These are phyloP conservation scores for Mortierella sp. DNA, from an alignment of 371 early-diverging fungal genomes.

Conservation along the genomic window DNA sequence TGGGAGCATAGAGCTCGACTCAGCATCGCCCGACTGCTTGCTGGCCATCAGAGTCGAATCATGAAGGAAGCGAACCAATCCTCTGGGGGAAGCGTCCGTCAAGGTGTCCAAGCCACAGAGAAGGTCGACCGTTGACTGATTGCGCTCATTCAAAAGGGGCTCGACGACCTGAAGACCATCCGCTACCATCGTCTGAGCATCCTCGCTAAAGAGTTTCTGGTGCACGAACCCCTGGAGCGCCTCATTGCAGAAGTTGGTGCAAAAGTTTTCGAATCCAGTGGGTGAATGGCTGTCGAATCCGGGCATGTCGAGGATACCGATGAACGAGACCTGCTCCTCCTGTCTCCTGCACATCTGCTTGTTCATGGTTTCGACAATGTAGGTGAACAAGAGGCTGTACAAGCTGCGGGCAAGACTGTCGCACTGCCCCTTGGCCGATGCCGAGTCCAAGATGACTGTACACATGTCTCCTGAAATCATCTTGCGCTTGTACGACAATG, in stretches of 20 bases:
- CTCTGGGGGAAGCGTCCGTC: constrained; percentile 68
- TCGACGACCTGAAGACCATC: constrained; percentile 71
- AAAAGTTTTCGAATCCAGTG: constrained; percentile 83
- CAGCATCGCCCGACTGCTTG: constrained; percentile 47
- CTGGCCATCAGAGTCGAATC: constrained; percentile 48
- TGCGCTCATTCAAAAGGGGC: constrained; percentile 50
- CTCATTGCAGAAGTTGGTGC: constrained; percentile 88
- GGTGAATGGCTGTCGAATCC: constrained; percentile 69
- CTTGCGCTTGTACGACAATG: constrained; percentile 75
- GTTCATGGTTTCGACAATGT: constrained; percentile 93
- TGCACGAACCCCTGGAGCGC: constrained; percentile 79
- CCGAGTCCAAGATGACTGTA: constrained; percentile 87
- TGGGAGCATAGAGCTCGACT: constrained; percentile 58
- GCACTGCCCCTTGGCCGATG: constrained; percentile 81
- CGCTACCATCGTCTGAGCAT: constrained; percentile 60
- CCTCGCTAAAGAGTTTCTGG: constrained; percentile 77
- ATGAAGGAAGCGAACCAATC: constrained; percentile 54
- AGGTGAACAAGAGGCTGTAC: constrained; percentile 88
- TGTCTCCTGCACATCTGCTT: constrained; percentile 78
- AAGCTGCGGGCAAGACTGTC: constrained; percentile 84
- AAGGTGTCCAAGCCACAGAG: constrained; percentile 77
- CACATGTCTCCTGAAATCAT: constrained; percentile 88
- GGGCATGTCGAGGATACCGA: constrained; percentile 84
- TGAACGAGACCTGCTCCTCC: constrained; percentile 75
- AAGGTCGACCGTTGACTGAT: constrained; percentile 51